These are phyloP conservation scores for Trypanosoma platydactyli DNA, from an alignment of 208 protist genomes.

Conservation along the genomic window DNA sequence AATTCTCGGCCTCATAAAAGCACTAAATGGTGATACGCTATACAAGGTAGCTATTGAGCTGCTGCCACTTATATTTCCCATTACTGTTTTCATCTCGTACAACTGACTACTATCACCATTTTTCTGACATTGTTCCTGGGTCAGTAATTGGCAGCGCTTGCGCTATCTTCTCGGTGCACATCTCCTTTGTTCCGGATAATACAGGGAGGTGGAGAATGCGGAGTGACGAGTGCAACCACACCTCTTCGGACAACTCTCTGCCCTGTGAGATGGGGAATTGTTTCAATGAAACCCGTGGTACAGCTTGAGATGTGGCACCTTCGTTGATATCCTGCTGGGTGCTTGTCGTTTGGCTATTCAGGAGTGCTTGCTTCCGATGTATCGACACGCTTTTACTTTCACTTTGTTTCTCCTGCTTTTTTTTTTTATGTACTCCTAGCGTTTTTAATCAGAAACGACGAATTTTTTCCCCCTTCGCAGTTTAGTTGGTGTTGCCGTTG, in stretches of 20 bases:
- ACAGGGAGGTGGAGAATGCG: neutral
- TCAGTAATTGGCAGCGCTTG: constrained; percentile 31
- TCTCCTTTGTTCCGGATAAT: constrained; percentile 4
- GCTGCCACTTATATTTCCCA: constrained; percentile 23
- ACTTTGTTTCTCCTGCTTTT: neutral
- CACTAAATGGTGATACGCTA: constrained; percentile 10
- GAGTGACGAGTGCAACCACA: too few species aligned
- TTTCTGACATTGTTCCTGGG: constrained; percentile 41
- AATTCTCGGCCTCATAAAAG: constrained; percentile 24
- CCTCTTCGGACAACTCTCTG: too few species aligned
- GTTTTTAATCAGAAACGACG: too few species aligned
- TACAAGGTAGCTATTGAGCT: constrained; percentile 7
- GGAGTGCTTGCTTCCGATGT: too few species aligned
- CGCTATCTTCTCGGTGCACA: constrained; percentile 35
- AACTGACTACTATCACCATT: constrained; percentile 49
- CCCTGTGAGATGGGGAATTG: too few species aligned
- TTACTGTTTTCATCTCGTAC: constrained; percentile 35
- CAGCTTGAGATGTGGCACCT: too few species aligned
- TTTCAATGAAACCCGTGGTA: too few species aligned
- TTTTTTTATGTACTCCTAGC: neutral
- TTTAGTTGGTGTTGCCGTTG: too few species aligned
- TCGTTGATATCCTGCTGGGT: too few species aligned
- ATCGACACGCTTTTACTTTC: neutral
- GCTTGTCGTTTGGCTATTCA: too few species aligned
- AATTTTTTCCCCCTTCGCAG: too few species aligned